Base-by-base conservation (phyloP, 441 rosid species). In the Erodium trifolium region DNA sequence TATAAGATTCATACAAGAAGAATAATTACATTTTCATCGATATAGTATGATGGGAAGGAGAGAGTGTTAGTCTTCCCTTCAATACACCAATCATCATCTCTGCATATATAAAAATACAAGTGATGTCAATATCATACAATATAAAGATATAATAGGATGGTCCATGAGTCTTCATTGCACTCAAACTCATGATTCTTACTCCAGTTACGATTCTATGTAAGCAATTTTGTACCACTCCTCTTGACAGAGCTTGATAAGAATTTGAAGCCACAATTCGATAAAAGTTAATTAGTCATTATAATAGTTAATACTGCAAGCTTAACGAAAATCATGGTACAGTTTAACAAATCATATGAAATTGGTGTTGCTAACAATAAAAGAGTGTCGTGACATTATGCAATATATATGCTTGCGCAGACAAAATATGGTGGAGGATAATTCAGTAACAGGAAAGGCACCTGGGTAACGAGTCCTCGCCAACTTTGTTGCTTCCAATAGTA, bases 11-110 rank as follows among this genome's bases (percentile, higher is more conserved):
- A 67, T n/a, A 72, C n/a, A 23, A 57, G 43, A 68, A 71, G 73
- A 75, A 75, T 68, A 69, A 76, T 84, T 90, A 94, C 99, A 90
- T 94, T 83, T 87, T 92, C 99, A 72, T 94, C 93, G 75, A 92
- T 94, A 69, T 94, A 92, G 81, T 88, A 90, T 67, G 98, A 92
- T 19, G 94, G 99, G 77, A 90, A 88, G 65, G 99, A 85, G 63
- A 85, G 80, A 11, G 83, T 71, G 66, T 86, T 90, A 82, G 83
- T 83, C 76, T 80, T 88, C 77, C 83, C 97, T 68, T 88, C 98
- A 69, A 82, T 34, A 72, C 77, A 82, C 92, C 96, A 92, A 72
- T 88, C 98, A 65, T 90, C 93, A 76, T 90, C 98, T 77, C 99
- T 94, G 88, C 85, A 80, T 62, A 76, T 35, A 77, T 68, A 66